A percentile compares a stretch with the other conserved stretches of the same genome.
Evolutionary conservation across 2,329 filamentous ascomycete species (phyloP).

Genomic region (Sporothrix sp.): DNA sequence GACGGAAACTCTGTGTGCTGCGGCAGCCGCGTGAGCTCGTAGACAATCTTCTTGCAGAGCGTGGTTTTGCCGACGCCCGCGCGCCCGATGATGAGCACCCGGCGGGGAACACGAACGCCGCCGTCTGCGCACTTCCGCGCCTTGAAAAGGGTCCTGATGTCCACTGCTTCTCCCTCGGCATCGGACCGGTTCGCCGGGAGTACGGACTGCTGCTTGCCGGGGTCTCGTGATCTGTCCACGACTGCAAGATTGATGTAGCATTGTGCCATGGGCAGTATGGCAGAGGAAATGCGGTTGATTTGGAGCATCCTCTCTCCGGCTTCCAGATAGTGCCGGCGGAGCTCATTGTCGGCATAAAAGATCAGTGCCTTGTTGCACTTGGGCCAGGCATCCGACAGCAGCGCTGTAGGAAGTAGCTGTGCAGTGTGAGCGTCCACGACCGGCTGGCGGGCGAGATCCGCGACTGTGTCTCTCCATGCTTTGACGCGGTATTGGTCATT

Average conservation of each 20-base stretch:
- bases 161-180: too few species aligned
- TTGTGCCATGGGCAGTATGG: constrained; percentile 25
- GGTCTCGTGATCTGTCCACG: constrained; percentile 15
- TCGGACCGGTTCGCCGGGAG: too few species aligned
- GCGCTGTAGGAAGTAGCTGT: not conserved
- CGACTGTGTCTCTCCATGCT: not conserved
- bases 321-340: not conserved
- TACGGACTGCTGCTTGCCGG: too few species aligned
- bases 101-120: constrained; percentile 13
- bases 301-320: not conserved
- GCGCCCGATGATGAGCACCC: constrained; percentile 29
- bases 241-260: constrained; percentile 33
- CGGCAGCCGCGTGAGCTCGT: constrained; percentile 24
- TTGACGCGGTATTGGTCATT: not conserved
- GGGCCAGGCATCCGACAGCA: not conserved
- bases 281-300: constrained; percentile 28
- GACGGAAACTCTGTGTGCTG: constrained; percentile 17
- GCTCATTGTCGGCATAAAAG: not conserved
- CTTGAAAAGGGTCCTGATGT: not conserved
- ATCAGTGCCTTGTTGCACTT: not conserved
- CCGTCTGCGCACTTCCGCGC: constrained; percentile 3
- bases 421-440: too few species aligned
- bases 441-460: too few species aligned
- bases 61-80: constrained; percentile 33
- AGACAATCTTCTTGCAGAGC: constrained; percentile 32